Evolutionary conservation across 331 rosid species (phyloP), one percentile per base, ranked within the genome.

Genomic region (Saraca asoca): DNA sequence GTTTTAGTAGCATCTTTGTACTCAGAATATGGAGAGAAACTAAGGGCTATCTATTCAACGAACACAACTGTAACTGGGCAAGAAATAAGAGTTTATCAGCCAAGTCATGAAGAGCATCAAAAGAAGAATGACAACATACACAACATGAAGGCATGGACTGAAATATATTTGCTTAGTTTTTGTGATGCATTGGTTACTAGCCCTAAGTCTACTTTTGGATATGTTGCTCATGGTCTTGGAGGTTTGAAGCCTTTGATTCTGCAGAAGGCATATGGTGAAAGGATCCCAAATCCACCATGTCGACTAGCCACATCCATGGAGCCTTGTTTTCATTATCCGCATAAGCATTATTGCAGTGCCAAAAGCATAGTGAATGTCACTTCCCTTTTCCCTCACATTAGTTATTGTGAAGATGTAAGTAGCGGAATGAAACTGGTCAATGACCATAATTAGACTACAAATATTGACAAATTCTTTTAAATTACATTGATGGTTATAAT

Each of bases 161-260:
- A 87, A 43, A 85, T 87, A 70, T 87, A 82, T 49, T 60, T 87
- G 1, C 73, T 82, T 0, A 85, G 87, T 70, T 67, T 85, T 51
- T 73, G 64, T 66, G 82, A 87, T 72, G 72, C 66, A 51, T 66
- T 87, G 77, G 78, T 87, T 12, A 84, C 90, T 9, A 77, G 86
- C 29, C 77, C 78, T 18, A 56, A 74, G 59, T 87, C 90, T 5
- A 87, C 90, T 6, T 84, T 82, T 65, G 94, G 94, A 4, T 87
- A 84, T 76, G 88, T 84, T 62, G 95, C 88, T 48, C 88, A 80
- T 31, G 81, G 87, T 11, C 83, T 87, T 11, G 87, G 95, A 44
- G 85, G 84, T 65, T 74, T 84, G 69, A 85, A 69, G 68, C 83
- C 91, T 20, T 87, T 88, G 95, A 69, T 78, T 39, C 79, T 85